These are phyloP conservation scores for Nigrospora sphaerica DNA, from an alignment of 2,329 filamentous ascomycete genomes.

Conservation along the genomic window DNA sequence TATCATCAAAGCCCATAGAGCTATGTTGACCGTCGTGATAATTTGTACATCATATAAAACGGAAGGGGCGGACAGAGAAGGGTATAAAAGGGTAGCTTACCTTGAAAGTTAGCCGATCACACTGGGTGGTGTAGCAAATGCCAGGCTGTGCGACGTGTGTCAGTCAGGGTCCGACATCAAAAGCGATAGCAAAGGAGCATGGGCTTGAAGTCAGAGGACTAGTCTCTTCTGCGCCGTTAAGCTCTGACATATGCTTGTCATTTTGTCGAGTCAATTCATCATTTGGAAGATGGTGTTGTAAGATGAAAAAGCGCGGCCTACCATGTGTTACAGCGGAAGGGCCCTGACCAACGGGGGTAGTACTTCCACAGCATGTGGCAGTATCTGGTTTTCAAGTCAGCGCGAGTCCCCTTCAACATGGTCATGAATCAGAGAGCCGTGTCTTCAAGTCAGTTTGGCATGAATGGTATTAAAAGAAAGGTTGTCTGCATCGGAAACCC, in stretches of 20 bases:
- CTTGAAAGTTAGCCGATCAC: slow-evolving; percentile 3
- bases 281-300: slow-evolving; percentile 34
- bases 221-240: slow-evolving; percentile 42
- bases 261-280: slow-evolving; percentile 77
- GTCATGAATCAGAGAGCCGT: neutral
- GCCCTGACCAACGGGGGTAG: no score
- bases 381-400: no score
- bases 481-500: slow-evolving; percentile 56
- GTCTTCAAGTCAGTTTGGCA: slow-evolving; percentile 40
- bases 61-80: slow-evolving; percentile 4
- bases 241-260: slow-evolving; percentile 99
- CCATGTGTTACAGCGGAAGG: neutral
- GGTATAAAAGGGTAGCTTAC: slow-evolving; percentile 8
- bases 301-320: neutral
- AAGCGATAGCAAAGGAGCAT: neutral
- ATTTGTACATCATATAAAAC: slow-evolving; percentile 60
- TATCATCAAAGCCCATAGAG: slow-evolving; percentile 68
- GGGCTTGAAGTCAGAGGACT: slow-evolving; percentile 9
- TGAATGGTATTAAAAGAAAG: slow-evolving; percentile 52
- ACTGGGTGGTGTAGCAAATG: neutral
- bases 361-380: neutral
- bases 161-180: slow-evolving; percentile 21
- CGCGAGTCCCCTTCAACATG: no score
- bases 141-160: neutral
- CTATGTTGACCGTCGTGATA: slow-evolving; percentile 89